Percentiles rank a stretch among this genome's conserved stretches.
Evolutionary conservation across 2,329 filamentous ascomycete species (phyloP).

Genomic region (Penicillium rolfsii): DNA sequence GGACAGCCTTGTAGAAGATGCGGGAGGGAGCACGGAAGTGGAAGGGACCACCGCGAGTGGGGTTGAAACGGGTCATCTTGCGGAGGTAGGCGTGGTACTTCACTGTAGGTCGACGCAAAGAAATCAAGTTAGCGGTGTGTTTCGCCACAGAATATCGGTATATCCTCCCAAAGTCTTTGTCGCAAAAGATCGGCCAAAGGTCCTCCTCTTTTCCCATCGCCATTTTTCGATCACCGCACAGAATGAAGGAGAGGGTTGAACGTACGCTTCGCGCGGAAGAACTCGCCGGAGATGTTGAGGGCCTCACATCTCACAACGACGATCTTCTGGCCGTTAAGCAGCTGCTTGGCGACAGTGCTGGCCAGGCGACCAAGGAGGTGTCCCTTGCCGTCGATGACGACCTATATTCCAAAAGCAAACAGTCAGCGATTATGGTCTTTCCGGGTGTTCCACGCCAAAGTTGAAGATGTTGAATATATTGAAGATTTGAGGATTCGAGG

Average conservation of each 20-base stretch:
- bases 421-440: constrained; percentile 42
- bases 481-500: constrained; percentile 11
- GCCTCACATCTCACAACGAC: constrained; percentile 98
- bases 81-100: constrained; percentile 99
- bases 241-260: constrained; percentile 47
- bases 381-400: constrained; percentile 99
- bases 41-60: constrained; percentile 98
- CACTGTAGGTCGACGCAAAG: constrained; percentile 63
- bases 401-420: constrained; percentile 59
- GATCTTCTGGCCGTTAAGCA: constrained; percentile 99
- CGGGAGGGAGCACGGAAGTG: constrained; percentile 99
- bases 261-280: constrained; percentile 99
- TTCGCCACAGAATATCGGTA: neutral
- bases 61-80: constrained; percentile 99
- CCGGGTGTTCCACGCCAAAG: constrained; percentile 10
- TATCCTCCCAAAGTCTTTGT: neutral
- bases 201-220: constrained; percentile 7
- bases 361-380: constrained; percentile 99
- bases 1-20: constrained; percentile 99
- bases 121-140: constrained; percentile 51
- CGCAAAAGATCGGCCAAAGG: neutral
- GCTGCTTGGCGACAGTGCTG: constrained; percentile 97
- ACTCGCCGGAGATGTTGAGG: constrained; percentile 99
- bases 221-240: constrained; percentile 4
- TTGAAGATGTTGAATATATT: constrained; percentile 15